Conservation (phyloP, 768 basidiomycete species). For the Dictyophora rubrovolvata region DNA sequence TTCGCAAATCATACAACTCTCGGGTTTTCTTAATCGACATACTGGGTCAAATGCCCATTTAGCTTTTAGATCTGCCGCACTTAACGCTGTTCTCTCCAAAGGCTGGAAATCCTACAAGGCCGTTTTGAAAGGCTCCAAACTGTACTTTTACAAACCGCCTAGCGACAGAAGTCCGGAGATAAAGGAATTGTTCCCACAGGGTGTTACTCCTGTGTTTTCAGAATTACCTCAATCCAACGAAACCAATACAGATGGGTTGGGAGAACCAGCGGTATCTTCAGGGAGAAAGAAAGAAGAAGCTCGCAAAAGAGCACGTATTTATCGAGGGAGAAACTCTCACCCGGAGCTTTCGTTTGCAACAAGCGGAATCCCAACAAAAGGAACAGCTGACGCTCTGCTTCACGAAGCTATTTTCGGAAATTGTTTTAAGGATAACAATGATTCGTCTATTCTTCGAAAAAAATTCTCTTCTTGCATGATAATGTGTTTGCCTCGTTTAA, state of each 20-base stretch:
- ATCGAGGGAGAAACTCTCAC: conserved; percentile 70
- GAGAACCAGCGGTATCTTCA: conserved; percentile 13
- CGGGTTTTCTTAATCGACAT: conserved; percentile 69
- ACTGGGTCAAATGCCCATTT: conserved; percentile 35
- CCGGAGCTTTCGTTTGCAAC: conserved; percentile 46
- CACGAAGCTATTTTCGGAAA: conserved; percentile 80
- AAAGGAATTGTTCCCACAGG: conserved; percentile 66
- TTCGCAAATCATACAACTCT: conserved; percentile 70
- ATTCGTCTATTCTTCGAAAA: conserved; percentile 16
- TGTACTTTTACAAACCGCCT: conserved; percentile 82
- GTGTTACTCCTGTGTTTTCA: conserved; percentile 42
- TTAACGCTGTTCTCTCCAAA: conserved; percentile 35
- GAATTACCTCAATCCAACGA: conserved; percentile 36
- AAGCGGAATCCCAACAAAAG: conserved; percentile 41
- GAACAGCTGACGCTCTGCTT: conserved; percentile 66
- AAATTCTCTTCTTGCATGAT: conserved; percentile 54
- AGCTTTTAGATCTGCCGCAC: conserved; percentile 23
- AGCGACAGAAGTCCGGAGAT: conserved; percentile 52
- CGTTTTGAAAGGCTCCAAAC: conserved; percentile 73
- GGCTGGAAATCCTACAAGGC: conserved; percentile 85
- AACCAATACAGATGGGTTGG: conserved; percentile 22
- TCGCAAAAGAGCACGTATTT: conserved; percentile 51
- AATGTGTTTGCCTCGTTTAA: conserved; percentile 46
- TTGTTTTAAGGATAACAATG: conserved; percentile 31
- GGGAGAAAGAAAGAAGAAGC: conserved; percentile 11